phyloP scores from a whole-genome alignment of 2,329 filamentous ascomycete species.

The Nothophaeocryptopus gaeumannii region DNA sequence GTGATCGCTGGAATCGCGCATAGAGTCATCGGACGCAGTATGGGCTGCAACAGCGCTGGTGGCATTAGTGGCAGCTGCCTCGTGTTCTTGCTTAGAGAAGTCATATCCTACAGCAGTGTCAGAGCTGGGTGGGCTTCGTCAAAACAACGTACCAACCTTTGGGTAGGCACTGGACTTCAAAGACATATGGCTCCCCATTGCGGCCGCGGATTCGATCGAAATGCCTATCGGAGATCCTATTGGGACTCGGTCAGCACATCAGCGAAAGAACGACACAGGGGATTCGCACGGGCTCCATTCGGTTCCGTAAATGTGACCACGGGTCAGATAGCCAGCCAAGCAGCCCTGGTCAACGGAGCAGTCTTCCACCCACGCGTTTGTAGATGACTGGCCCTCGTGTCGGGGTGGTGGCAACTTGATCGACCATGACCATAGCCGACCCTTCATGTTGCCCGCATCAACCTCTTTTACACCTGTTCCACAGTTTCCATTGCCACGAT shows the following conservation, averaged over 20 bases:
- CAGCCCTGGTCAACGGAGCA: not conserved
- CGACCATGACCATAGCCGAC: no score
- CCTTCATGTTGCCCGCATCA: no score
- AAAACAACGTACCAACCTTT: not conserved
- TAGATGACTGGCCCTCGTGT: no score
- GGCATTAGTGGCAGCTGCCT: not conserved
- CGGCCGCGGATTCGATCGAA: not conserved
- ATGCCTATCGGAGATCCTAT: not conserved
- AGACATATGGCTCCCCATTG: not conserved
- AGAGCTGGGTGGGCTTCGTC: not conserved
- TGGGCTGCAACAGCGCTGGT: not conserved
- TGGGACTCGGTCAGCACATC: no score
- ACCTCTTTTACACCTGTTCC: no score
- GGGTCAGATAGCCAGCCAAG: not conserved
- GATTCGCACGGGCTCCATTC: not conserved
- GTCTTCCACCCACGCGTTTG: not conserved
- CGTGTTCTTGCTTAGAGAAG: not conserved
- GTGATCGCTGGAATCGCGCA: no score
- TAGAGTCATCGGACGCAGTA: no score
- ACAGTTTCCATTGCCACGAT: not conserved
- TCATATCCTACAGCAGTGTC: not conserved
- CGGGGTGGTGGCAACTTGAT: no score
- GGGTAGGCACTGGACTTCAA: not conserved
- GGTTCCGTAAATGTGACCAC: not conserved
- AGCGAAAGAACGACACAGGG: not conserved